Conservation (phyloP, 2,329 filamentous ascomycete species). For the Aspergillus amoenus region DNA sequence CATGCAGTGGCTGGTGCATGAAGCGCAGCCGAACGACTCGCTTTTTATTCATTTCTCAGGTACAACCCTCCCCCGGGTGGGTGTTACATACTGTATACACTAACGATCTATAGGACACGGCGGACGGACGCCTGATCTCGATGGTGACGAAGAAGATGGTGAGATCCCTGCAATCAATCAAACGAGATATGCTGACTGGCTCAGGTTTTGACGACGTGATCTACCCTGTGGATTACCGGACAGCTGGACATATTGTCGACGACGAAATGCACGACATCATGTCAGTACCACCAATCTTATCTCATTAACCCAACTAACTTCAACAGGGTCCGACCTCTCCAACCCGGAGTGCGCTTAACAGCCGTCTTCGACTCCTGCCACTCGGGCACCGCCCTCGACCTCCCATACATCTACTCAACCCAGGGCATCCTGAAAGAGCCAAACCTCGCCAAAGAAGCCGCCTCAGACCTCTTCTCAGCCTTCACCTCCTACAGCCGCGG, state of each 20-base stretch:
- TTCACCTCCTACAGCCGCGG: slow-evolving; percentile 77
- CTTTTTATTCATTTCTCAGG: slow-evolving; percentile 96
- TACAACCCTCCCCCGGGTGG: slow-evolving; percentile 33
- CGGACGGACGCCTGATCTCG: slow-evolving; percentile 69
- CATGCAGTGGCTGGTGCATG: slow-evolving; percentile 99
- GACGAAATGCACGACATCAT: slow-evolving; percentile 76
- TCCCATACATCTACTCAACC: slow-evolving; percentile 68
- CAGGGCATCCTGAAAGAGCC: slow-evolving; percentile 65
- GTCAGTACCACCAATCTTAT: slow-evolving; percentile 19
- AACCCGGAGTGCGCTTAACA: slow-evolving; percentile 76
- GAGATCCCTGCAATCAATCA: background rate
- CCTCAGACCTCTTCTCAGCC: slow-evolving; percentile 62
- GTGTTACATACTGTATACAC: too few relatives aligned
- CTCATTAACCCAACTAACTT: background rate
- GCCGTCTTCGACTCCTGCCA: slow-evolving; percentile 69
- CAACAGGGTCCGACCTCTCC: slow-evolving; percentile 67
- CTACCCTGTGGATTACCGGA: slow-evolving; percentile 71
- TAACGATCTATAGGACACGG: slow-evolving; percentile 59
- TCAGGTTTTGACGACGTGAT: slow-evolving; percentile 70
- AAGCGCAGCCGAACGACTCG: slow-evolving; percentile 86
- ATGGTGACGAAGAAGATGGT: slow-evolving; percentile 74
- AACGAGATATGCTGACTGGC: background rate
- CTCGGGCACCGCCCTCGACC: slow-evolving; percentile 64
- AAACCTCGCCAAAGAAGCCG: slow-evolving; percentile 66
- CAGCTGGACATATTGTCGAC: slow-evolving; percentile 71